Evolutionary conservation across 78 protist species (phyloP).

Genomic region (Pigoraptor vietnamica): DNA sequence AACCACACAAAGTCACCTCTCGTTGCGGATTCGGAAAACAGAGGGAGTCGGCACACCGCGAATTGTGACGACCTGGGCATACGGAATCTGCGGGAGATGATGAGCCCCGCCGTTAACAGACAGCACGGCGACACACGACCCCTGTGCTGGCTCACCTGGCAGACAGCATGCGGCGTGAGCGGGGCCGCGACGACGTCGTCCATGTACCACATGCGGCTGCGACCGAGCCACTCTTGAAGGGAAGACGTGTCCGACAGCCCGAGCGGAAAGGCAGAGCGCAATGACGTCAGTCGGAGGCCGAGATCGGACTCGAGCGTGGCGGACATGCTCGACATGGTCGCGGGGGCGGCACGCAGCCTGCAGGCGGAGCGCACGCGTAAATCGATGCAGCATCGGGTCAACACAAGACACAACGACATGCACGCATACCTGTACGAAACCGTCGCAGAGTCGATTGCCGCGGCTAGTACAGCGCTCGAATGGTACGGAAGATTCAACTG

Average conservation of each 20-base stretch:
- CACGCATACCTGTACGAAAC: not conserved
- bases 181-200: not conserved
- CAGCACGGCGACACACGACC: not conserved
- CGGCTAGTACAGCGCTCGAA: not conserved
- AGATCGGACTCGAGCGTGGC: not conserved
- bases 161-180: not conserved
- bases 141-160: not conserved
- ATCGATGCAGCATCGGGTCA: too few species aligned
- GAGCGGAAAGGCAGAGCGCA: not conserved
- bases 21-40: not conserved
- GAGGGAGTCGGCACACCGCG: not conserved
- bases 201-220: not conserved
- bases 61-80: not conserved
- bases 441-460: not conserved
- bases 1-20: too few species aligned
- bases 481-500: not conserved
- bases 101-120: not conserved
- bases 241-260: not conserved
- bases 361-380: too few species aligned
- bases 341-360: not conserved
- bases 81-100: not conserved
- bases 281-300: not conserved
- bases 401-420: not conserved
- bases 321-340: not conserved
- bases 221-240: not conserved